Percentiles rank a stretch among this genome's conserved stretches.
phyloP scores from a whole-genome alignment of 441 rosid genomes.

The Pelargonium cotyledonis region DNA sequence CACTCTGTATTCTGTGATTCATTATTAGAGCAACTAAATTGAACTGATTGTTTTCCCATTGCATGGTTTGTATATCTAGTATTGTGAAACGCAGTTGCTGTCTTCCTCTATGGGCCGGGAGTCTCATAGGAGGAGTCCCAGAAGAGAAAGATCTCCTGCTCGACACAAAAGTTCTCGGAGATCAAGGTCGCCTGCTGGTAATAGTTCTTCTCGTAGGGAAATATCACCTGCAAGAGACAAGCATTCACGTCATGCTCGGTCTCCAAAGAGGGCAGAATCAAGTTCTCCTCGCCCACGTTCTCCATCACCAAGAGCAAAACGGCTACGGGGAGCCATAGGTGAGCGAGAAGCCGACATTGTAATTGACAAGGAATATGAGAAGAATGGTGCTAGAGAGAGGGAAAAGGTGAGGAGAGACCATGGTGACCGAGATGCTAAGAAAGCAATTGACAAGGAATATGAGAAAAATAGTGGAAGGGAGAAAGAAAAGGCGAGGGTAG shows the following conservation, averaged over 20 bases:
- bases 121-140: slow-evolving; percentile 28
- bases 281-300: slow-evolving; percentile 23
- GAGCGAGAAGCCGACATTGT: slow-evolving; percentile 25
- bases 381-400: slow-evolving; percentile 5
- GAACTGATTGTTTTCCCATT: no score
- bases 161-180: slow-evolving; percentile 37
- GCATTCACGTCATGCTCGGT: slow-evolving; percentile 24
- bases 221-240: slow-evolving; percentile 16
- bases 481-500: slow-evolving; percentile 28
- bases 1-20: no score
- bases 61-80: no score
- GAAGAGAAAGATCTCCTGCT: slow-evolving; percentile 40
- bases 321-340: slow-evolving; percentile 27
- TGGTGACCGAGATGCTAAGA: no score
- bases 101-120: slow-evolving; percentile 42
- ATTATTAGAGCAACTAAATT: no score
- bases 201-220: slow-evolving; percentile 12
- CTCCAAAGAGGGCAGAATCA: slow-evolving; percentile 32
- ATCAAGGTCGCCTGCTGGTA: slow-evolving; percentile 32
- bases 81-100: no score
- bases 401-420: slow-evolving; percentile 1
- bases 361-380: slow-evolving; percentile 18
- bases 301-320: slow-evolving; percentile 39
- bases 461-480: slow-evolving; percentile 3
- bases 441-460: no score